Conservation (phyloP, 306 rosid genomes). For the Comarum palustre region DNA sequence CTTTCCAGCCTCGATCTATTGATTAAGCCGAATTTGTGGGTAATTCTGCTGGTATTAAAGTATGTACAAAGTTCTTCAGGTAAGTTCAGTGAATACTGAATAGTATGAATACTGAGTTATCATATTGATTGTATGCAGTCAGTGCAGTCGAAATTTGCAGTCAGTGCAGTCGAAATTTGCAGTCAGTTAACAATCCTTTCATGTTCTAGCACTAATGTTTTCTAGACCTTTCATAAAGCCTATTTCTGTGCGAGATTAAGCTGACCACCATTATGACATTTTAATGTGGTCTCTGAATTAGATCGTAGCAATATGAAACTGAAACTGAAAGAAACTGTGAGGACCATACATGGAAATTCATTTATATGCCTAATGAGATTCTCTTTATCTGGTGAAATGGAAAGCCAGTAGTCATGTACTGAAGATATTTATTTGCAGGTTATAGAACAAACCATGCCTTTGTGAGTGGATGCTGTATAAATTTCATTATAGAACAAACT, state of each 20-base stretch:
- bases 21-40: no score
- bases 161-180: no score
- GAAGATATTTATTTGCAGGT: neutral
- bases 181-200: neutral
- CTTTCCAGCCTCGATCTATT: no score
- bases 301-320: neutral
- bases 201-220: neutral
- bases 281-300: neutral
- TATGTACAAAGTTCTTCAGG: no score
- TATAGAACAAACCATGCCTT: no score
- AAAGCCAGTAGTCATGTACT: neutral
- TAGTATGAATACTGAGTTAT: no score
- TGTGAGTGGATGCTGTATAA: no score
- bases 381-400: neutral
- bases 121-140: no score
- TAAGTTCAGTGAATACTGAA: no score
- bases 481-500: no score
- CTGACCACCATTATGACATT: constrained; percentile 1
- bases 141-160: no score
- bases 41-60: no score
- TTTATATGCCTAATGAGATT: neutral
- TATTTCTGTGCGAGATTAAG: neutral
- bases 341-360: constrained; percentile 1
- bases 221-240: neutral
- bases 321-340: constrained; percentile 1